Conservation (phyloP, 2,329 filamentous ascomycete species). For the Waltergamsia citrina region DNA sequence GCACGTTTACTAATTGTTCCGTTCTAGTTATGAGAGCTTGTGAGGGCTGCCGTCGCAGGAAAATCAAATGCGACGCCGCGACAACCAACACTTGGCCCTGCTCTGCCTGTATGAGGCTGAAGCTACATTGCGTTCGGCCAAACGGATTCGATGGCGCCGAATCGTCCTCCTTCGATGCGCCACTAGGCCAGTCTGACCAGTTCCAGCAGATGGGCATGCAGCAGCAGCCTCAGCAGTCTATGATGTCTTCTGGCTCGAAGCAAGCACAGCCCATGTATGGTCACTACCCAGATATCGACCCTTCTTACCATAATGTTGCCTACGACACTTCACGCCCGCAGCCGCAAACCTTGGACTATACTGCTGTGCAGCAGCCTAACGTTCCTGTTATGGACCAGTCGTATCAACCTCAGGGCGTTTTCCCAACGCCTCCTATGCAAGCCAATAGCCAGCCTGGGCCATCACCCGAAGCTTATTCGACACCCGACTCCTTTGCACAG, state of each 20-base stretch:
- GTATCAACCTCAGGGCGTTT: slow-evolving; percentile 39
- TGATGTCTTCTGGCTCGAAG: slow-evolving; percentile 31
- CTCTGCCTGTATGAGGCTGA: slow-evolving; percentile 83
- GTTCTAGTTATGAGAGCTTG: slow-evolving; percentile 88
- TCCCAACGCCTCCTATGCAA: slow-evolving; percentile 40
- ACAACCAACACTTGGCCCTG: slow-evolving; percentile 98
- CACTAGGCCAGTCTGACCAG: slow-evolving; percentile 19
- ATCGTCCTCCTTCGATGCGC: slow-evolving; percentile 19
- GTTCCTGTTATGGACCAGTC: slow-evolving; percentile 40
- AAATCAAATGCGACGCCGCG: slow-evolving; percentile 96
- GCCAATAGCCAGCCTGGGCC: slow-evolving; percentile 15
- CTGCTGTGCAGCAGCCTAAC: slow-evolving; percentile 34
- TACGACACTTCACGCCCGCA: slow-evolving; percentile 36
- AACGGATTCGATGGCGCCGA: slow-evolving; percentile 54
- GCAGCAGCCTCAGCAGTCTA: slow-evolving; percentile 31
- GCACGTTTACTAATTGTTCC: background rate
- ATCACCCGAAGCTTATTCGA: slow-evolving; percentile 41
- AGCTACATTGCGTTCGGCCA: slow-evolving; percentile 86
- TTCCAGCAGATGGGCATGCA: slow-evolving; percentile 43
- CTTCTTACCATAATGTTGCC: slow-evolving; percentile 33
- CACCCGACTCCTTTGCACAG: slow-evolving; percentile 53
- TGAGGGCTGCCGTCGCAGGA: slow-evolving; percentile 86
- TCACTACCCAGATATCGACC: slow-evolving; percentile 35
- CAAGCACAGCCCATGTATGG: slow-evolving; percentile 34
- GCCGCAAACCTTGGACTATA: slow-evolving; percentile 39